Percentiles rank a stretch among this genome's conserved stretches.
These are phyloP conservation scores for Monosporascus sp. DNA, from an alignment of 2,329 filamentous ascomycete genomes.

Conservation along the genomic window DNA sequence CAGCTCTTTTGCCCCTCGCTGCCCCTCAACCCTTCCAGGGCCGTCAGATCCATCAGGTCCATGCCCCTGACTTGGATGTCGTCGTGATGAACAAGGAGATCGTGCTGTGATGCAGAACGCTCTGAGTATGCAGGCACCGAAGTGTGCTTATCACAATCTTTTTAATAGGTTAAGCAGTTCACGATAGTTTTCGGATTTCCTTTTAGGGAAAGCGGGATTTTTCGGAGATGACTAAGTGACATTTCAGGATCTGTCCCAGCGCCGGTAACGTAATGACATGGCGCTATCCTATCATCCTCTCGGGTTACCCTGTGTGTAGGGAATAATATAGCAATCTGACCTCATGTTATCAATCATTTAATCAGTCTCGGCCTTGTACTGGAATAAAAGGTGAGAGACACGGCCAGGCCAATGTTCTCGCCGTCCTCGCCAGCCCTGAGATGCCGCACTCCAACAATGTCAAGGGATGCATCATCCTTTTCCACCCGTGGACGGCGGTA, in stretches of 20 bases:
- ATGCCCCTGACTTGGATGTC: neutral
- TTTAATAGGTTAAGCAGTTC: neutral
- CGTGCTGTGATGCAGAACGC: neutral
- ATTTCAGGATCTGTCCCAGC: neutral
- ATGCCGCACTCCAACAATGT: neutral
- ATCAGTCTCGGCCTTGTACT: neutral
- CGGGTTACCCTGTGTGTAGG: neutral
- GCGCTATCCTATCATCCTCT: neutral
- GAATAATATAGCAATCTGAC: neutral
- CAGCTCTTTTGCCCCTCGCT: neutral
- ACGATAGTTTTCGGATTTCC: neutral
- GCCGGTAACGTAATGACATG: neutral
- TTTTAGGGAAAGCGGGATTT: neutral
- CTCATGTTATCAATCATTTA: neutral
- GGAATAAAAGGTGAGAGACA: neutral
- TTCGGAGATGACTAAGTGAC: neutral
- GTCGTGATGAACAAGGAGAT: neutral
- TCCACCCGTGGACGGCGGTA: no score
- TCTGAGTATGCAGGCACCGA: neutral
- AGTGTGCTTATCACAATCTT: neutral
- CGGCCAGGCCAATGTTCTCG: neutral
- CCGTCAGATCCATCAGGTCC: neutral
- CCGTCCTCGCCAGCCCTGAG: neutral
- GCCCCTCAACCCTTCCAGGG: neutral
- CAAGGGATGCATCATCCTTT: neutral